A percentile compares a stretch with the other conserved stretches of the same genome.
Conservation (phyloP, 2,329 filamentous ascomycete genomes). For the Talaromyces atroroseus region DNA sequence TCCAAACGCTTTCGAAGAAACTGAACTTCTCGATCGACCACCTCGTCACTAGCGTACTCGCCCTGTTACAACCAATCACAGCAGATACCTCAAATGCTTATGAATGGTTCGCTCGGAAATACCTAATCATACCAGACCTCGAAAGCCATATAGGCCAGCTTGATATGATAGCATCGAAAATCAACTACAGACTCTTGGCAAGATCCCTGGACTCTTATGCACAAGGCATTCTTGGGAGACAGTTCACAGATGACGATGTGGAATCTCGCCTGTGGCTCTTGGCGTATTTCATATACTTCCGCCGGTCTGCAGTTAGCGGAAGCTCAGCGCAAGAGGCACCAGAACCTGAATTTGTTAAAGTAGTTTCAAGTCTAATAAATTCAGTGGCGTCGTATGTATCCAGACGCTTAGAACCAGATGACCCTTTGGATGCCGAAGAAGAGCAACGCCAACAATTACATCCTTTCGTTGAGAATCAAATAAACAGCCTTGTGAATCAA, state of each 20-base stretch:
- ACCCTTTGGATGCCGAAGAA: constrained; percentile 24
- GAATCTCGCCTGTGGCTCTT: constrained; percentile 52
- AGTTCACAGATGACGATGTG: constrained; percentile 29
- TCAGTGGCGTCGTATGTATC: constrained; percentile 53
- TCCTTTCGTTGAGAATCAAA: constrained; percentile 58
- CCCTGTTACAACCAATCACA: constrained; percentile 39
- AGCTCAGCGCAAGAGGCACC: constrained; percentile 35
- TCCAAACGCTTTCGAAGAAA: constrained; percentile 16
- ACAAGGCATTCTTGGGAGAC: constrained; percentile 17
- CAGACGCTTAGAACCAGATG: constrained; percentile 42
- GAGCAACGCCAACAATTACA: constrained; percentile 29
- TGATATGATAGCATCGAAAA: constrained; percentile 39
- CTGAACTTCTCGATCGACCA: constrained; percentile 22
- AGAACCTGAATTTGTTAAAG: constrained; percentile 51
- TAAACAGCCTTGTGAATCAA: constrained; percentile 68
- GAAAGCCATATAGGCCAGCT: constrained; percentile 33
- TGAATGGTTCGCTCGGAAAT: constrained; percentile 40
- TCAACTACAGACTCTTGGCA: constrained; percentile 48
- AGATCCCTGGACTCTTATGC: constrained; percentile 32
- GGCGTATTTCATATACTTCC: constrained; percentile 55
- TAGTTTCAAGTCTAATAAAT: constrained; percentile 52
- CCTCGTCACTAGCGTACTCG: constrained; percentile 33
- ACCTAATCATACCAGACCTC: constrained; percentile 43
- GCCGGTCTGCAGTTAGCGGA: constrained; percentile 43
- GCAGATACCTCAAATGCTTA: constrained; percentile 42